Evolutionary conservation across 805 yeast species (phyloP), one percentile per base, ranked within the genome.

Genomic region (Nakazawaea siamensis): DNA sequence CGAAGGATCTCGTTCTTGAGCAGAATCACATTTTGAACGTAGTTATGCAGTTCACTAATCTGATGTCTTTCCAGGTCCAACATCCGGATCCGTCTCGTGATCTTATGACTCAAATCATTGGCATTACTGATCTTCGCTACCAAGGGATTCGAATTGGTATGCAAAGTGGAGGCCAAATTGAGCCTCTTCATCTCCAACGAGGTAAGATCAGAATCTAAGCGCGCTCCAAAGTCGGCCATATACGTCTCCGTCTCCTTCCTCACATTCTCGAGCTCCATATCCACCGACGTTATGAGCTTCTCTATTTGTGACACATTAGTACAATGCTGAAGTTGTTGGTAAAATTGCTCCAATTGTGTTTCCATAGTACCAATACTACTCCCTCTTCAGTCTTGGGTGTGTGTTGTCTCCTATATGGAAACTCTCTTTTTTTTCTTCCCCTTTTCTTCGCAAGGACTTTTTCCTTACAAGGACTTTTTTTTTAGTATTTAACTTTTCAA

Each of bases 51-150:
- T 28, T 66, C 58, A 33, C 66, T 58, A 12, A 88, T 83, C 25
- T 81, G 69, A 4, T 66, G 60, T 41, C 80, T 73, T 48, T 88
- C 95, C 27, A 61, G 60, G 52, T 86, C 95, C 27, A 84, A 61
- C 2, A 76, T 54, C 37, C 80, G 66, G 39, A 88, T 84, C 42
- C 77, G 73, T 27, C 70, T 70, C 2, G 94, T 80, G 34, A 88
- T 71, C 12, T 70, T 62, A 25, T 68, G 61, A 5, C 95, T 88
- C 37, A 78, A 60, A 31, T 68, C 68, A 33, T 81, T 76, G 1
- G 94, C 80, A 27, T 68, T 61, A 5, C 75, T 58, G 33, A 84
- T 65, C 18, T 73, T 62, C 21, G 64, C 57, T 20, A 71, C 65
- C 38, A 83, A 57, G 2, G 70, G 64, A 33, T 74, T 70, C 10